phyloP scores from a whole-genome alignment of 1,139 yeast genomes.

The Taphrina populina region DNA sequence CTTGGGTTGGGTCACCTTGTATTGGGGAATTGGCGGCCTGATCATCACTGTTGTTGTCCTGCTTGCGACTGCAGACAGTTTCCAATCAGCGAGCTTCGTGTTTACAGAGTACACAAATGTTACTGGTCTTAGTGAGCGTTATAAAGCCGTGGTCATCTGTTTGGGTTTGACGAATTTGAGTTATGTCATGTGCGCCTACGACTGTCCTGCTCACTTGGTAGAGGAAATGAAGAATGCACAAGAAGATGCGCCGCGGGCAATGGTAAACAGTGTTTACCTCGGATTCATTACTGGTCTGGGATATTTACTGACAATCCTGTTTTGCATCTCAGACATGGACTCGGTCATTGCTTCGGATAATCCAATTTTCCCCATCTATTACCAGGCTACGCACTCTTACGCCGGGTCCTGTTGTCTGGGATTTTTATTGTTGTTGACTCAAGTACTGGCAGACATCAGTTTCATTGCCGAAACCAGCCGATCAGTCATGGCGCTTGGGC shows the following conservation, averaged over 20 bases:
- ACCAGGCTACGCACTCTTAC: conserved; percentile 56
- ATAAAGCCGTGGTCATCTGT: conserved; percentile 40
- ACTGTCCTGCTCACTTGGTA: conserved; percentile 75
- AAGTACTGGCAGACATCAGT: conserved; percentile 71
- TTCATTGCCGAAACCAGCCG: conserved; percentile 78
- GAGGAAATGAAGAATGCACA: conserved; percentile 64
- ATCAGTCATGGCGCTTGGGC: conserved; percentile 75
- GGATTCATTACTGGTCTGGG: conserved; percentile 68
- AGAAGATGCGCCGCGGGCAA: conserved; percentile 75
- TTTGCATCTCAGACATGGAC: conserved; percentile 71
- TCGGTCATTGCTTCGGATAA: conserved; percentile 62
- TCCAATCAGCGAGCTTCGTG: conserved; percentile 41
- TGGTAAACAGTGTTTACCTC: conserved; percentile 62
- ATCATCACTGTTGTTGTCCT: conserved; percentile 40
- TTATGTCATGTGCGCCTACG: conserved; percentile 78
- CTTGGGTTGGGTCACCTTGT: conserved; percentile 41
- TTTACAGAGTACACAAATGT: conserved; percentile 39
- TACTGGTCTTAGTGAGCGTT: conserved; percentile 39
- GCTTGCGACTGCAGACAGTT: conserved; percentile 40
- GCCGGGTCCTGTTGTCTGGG: conserved; percentile 67
- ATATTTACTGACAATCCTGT: conserved; percentile 67
- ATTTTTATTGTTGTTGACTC: conserved; percentile 65
- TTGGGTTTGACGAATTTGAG: conserved; percentile 75
- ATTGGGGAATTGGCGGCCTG: conserved; percentile 41
- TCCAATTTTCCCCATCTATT: conserved; percentile 55